Percentiles rank a stretch among this genome's conserved stretches.
Conservation (phyloP, 2,329 filamentous ascomycete species). For the Mycocentrospora acerina region DNA sequence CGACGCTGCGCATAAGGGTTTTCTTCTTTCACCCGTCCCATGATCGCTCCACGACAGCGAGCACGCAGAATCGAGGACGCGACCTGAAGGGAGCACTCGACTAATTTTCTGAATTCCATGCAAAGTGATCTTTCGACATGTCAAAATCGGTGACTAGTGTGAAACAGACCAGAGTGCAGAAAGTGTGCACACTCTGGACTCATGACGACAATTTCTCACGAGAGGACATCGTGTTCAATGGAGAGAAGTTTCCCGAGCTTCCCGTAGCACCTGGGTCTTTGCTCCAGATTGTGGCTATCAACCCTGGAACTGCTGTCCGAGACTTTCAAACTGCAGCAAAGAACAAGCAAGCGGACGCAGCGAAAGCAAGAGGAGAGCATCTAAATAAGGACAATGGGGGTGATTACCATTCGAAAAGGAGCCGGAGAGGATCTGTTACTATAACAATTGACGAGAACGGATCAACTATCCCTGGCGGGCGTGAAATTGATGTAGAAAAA, state of each 20-base stretch:
- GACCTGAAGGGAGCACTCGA: slow-evolving; percentile 9
- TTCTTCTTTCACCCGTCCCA: no score
- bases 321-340: slow-evolving; percentile 47
- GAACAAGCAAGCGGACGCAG: slow-evolving; percentile 24
- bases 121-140: slow-evolving; percentile 19
- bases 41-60: not conserved
- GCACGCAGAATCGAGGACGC: not conserved
- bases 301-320: slow-evolving; percentile 50
- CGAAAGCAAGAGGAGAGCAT: slow-evolving; percentile 29
- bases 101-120: not conserved
- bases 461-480: slow-evolving; percentile 27
- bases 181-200: slow-evolving; percentile 55
- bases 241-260: slow-evolving; percentile 65
- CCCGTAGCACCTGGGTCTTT: slow-evolving; percentile 67
- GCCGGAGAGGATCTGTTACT: slow-evolving; percentile 31
- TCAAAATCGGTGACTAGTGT: slow-evolving; percentile 28
- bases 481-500: slow-evolving; percentile 38
- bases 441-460: slow-evolving; percentile 45
- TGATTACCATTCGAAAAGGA: slow-evolving; percentile 20
- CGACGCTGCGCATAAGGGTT: no score
- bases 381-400: slow-evolving; percentile 12
- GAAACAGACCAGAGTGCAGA: slow-evolving; percentile 37
- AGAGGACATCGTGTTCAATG: slow-evolving; percentile 79
- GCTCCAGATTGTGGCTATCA: slow-evolving; percentile 69
- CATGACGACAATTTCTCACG: slow-evolving; percentile 74